Evolutionary conservation across 176 grass and related monocot species (phyloP).

Genomic region (Tillandsia leiboldiana): DNA sequence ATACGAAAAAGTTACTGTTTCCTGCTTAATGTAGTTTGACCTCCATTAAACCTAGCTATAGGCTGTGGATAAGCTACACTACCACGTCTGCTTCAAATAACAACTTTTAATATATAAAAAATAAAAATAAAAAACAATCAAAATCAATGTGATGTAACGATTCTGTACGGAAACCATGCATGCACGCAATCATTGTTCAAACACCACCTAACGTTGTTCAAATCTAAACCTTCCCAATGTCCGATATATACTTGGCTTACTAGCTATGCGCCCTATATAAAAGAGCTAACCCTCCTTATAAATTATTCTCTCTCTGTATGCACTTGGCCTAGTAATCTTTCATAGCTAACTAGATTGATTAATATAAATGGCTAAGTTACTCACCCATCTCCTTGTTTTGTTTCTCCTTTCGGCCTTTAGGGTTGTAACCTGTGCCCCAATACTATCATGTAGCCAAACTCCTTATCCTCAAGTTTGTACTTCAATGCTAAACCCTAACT

Average conservation of each 20-base stretch:
- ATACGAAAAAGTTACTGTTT: too few relatives aligned
- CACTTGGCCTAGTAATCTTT: background rate
- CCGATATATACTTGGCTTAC: background rate
- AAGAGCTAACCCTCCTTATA: background rate
- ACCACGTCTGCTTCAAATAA: too few relatives aligned
- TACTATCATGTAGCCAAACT: constrained; percentile 11
- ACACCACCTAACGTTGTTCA: background rate
- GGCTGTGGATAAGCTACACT: too few relatives aligned
- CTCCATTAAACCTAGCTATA: too few relatives aligned
- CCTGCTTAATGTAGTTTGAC: too few relatives aligned
- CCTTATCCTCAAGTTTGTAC: constrained; percentile 15
- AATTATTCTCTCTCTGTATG: background rate
- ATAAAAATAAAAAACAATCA: background rate
- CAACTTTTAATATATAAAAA: background rate
- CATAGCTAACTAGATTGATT: too few relatives aligned
- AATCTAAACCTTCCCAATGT: background rate
- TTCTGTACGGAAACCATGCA: background rate
- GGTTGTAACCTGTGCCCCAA: background rate
- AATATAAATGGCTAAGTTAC: background rate
- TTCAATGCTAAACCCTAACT: background rate
- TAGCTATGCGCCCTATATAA: constrained; percentile 1
- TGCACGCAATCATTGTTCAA: background rate
- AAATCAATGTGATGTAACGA: background rate
- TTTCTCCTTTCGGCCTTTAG: background rate
- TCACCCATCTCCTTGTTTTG: background rate